These are phyloP conservation scores for Prunus mume DNA, from an alignment of 306 rosid species.

Conservation along the genomic window DNA sequence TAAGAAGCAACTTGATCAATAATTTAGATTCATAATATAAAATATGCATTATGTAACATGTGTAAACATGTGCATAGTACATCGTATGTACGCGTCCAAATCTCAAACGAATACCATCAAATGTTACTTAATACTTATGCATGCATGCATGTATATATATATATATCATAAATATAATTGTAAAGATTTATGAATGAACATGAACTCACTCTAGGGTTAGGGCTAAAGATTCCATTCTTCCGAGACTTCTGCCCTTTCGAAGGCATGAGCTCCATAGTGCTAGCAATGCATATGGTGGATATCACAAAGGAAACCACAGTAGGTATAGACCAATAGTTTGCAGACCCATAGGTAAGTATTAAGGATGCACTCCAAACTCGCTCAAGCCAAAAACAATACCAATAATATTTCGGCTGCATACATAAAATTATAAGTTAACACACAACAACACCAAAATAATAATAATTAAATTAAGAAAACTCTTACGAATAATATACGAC, in stretches of 20 bases:
- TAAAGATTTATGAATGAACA: background rate
- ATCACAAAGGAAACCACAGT: background rate
- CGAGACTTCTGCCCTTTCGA: background rate
- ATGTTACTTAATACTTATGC: background rate
- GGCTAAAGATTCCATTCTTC: background rate
- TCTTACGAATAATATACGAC: background rate
- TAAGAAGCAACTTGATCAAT: too few species aligned
- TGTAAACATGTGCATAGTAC: too few species aligned
- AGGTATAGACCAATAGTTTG: background rate
- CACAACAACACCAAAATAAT: background rate
- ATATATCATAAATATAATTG: background rate
- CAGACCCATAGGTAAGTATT: background rate
- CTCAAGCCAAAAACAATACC: background rate
- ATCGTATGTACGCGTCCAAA: too few species aligned
- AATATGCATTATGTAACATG: too few species aligned
- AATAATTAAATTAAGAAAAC: too few species aligned
- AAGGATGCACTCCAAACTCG: background rate
- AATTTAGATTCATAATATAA: too few species aligned
- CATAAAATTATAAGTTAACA: background rate
- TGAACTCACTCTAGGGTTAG: slow-evolving; percentile 6
- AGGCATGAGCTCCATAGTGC: background rate
- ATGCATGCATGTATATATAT: background rate
- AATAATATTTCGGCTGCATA: background rate
- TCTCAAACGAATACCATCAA: too few species aligned
- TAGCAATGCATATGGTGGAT: background rate